Percentiles rank a stretch among this genome's conserved stretches.
Conservation (phyloP, 805 yeast species). For the Torulaspora delbrueckii region DNA sequence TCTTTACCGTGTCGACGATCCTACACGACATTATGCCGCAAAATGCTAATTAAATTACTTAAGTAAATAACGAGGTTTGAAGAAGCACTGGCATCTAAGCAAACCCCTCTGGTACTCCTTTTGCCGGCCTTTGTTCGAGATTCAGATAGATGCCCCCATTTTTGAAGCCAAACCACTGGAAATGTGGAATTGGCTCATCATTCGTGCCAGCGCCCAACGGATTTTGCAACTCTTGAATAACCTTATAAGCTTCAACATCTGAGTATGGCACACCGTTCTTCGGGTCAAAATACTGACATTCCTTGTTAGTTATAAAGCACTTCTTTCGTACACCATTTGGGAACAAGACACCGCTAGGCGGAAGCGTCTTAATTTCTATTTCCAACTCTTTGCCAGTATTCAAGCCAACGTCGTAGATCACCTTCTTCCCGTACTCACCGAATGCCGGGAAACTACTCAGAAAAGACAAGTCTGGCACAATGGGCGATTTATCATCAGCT, state of each 20-base stretch:
- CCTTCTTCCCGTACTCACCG: conserved; percentile 48
- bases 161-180: conserved; percentile 46
- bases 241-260: conserved; percentile 72
- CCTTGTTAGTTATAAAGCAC: conserved; percentile 70
- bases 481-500: conserved; percentile 16
- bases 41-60: neutral
- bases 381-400: conserved; percentile 47
- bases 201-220: conserved; percentile 44
- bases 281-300: conserved; percentile 78
- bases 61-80: neutral
- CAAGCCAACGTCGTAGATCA: conserved; percentile 41
- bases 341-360: conserved; percentile 68
- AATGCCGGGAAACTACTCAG: conserved; percentile 46
- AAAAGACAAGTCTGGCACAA: conserved; percentile 40
- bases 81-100: conserved; percentile 7
- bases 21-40: conserved; percentile 2
- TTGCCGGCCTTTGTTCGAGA: conserved; percentile 52
- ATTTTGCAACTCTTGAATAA: conserved; percentile 53
- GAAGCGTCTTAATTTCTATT: conserved; percentile 54
- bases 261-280: conserved; percentile 80
- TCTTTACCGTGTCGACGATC: neutral
- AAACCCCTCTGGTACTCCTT: conserved; percentile 87
- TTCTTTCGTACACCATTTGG: conserved; percentile 63
- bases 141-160: conserved; percentile 47
- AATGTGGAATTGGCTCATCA: conserved; percentile 36